A percentile compares a stretch with the other conserved stretches of the same genome.
These are phyloP conservation scores for Penicillium sp. DNA, from an alignment of 2,329 filamentous ascomycete genomes.

Conservation along the genomic window DNA sequence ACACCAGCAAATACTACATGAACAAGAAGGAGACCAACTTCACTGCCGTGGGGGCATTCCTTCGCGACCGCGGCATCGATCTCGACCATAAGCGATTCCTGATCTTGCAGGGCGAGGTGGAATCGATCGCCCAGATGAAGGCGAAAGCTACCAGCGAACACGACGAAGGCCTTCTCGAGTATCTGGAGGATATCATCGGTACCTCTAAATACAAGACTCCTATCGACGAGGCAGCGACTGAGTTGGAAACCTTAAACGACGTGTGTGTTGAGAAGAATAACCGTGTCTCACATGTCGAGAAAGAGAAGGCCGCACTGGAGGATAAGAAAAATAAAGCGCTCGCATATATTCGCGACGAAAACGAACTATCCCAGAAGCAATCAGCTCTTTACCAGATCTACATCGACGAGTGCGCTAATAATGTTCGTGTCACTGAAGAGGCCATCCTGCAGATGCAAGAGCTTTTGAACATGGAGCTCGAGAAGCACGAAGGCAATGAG, in stretches of 20 bases:
- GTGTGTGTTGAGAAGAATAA: conserved; percentile 92
- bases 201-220: conserved; percentile 98
- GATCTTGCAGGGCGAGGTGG: conserved; percentile 95
- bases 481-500: conserved; percentile 88
- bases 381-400: conserved; percentile 91
- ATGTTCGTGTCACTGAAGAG: conserved; percentile 83
- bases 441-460: conserved; percentile 87
- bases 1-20: conserved; percentile 97
- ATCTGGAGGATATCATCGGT: conserved; percentile 97
- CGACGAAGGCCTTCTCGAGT: conserved; percentile 92
- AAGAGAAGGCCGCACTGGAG: conserved; percentile 87
- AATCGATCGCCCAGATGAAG: conserved; percentile 99
- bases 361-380: conserved; percentile 85
- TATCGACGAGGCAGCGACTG: conserved; percentile 87
- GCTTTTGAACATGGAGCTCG: conserved; percentile 79
- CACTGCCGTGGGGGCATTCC: conserved; percentile 81
- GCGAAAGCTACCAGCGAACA: conserved; percentile 92
- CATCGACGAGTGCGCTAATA: conserved; percentile 82
- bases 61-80: conserved; percentile 86
- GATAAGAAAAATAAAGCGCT: conserved; percentile 96
- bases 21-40: conserved; percentile 87
- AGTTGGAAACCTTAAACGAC: conserved; percentile 91
- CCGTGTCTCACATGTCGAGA: conserved; percentile 95
- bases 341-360: conserved; percentile 85
- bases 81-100: conserved; percentile 97